Conservation (phyloP, 257 asterid genomes). For the Eustoma russellianum region DNA sequence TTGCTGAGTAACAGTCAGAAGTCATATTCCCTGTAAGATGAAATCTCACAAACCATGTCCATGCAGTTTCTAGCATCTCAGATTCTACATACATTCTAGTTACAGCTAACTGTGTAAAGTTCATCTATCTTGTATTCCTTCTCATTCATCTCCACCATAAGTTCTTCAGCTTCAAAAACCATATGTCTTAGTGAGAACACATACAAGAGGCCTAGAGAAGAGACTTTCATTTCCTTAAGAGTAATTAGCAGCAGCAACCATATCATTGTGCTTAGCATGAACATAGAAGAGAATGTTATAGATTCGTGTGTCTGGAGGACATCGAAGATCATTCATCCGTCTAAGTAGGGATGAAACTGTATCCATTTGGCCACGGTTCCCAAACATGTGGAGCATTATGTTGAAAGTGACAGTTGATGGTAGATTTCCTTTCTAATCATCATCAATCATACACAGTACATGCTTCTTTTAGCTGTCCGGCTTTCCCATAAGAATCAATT, state of each 20-base stretch:
- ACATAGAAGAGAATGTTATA: conserved; percentile 76
- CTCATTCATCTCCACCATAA: conserved; percentile 69
- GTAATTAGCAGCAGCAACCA: conserved; percentile 55
- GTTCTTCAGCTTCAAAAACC: conserved; percentile 74
- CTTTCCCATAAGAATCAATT: conserved; percentile 91
- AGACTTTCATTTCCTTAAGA: conserved; percentile 63
- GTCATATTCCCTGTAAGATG: conserved; percentile 70
- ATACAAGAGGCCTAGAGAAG: conserved; percentile 64
- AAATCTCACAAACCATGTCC: conserved; percentile 78
- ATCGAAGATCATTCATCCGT: conserved; percentile 60
- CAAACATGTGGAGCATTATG: conserved; percentile 89
- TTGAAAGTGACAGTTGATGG: conserved; percentile 87
- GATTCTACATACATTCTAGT: conserved; percentile 89
- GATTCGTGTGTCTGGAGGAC: conserved; percentile 75
- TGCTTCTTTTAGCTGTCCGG: conserved; percentile 75
- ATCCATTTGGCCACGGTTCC: conserved; percentile 57
- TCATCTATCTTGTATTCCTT: conserved; percentile 67
- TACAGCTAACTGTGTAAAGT: conserved; percentile 75
- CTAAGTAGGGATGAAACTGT: conserved; percentile 50
- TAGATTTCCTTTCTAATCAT: conserved; percentile 57
- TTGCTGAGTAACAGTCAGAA: conserved; percentile 84
- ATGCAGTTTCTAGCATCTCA: conserved; percentile 50
- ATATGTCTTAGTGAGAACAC: conserved; percentile 76
- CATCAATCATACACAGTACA: conserved; percentile 43
- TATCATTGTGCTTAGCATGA: conserved; percentile 66